Conservation (phyloP, 1,139 yeast species). For the Keqinozyma sinolaborantium region DNA sequence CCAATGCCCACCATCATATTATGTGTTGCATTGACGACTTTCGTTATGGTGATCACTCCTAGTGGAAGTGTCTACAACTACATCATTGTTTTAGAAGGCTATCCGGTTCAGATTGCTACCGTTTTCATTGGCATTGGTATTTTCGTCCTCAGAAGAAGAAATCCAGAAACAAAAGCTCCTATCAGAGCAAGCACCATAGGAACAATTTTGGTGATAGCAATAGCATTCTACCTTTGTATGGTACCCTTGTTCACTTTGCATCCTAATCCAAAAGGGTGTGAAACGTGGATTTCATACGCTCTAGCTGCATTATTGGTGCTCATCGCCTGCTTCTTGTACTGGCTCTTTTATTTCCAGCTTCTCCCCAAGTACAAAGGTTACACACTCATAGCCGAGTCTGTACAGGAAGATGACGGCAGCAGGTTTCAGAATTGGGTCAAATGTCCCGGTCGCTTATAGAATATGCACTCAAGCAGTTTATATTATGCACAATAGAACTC, state of each 20-base stretch:
- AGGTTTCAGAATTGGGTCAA: constrained; percentile 48
- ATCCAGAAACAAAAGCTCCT: constrained; percentile 46
- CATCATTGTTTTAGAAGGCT: constrained; percentile 69
- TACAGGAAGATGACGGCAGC: constrained; percentile 51
- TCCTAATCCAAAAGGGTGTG: constrained; percentile 41
- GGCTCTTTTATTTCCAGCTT: constrained; percentile 46
- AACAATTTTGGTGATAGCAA: constrained; percentile 34
- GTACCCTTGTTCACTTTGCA: constrained; percentile 43
- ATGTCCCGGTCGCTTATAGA: constrained; percentile 4
- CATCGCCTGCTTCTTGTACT: constrained; percentile 34
- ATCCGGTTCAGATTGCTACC: constrained; percentile 55
- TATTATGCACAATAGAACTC: neutral
- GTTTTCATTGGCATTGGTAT: constrained; percentile 50
- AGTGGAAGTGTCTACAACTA: constrained; percentile 79
- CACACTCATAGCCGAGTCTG: constrained; percentile 32
- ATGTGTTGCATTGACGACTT: constrained; percentile 30
- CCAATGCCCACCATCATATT: constrained; percentile 48
- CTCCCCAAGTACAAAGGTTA: constrained; percentile 45
- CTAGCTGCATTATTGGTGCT: constrained; percentile 32
- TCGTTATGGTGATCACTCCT: constrained; percentile 61
- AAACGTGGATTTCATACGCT: constrained; percentile 53
- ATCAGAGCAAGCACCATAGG: constrained; percentile 48
- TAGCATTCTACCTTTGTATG: constrained; percentile 38
- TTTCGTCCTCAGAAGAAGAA: constrained; percentile 43
- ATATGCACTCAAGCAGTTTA: no score